Percentiles rank a stretch among this genome's conserved stretches.
phyloP scores from a whole-genome alignment of 106 monocot species.

The Xerophyta viscosa region DNA sequence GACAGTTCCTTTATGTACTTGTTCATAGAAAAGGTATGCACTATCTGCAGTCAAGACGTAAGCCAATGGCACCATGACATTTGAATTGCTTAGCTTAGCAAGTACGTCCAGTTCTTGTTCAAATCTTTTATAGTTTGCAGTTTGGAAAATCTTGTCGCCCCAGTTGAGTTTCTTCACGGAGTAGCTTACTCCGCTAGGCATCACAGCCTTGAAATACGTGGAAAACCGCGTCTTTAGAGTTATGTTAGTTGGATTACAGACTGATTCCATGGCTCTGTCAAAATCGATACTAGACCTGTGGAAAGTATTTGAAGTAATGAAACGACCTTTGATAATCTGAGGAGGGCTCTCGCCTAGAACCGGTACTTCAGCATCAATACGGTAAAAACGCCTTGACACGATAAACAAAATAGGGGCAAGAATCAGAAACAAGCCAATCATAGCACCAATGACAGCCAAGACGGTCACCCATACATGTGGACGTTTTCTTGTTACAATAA shows the following conservation, averaged over 20 bases:
- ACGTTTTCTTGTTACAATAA: neutral
- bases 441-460: neutral
- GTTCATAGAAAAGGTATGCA: constrained; percentile 63
- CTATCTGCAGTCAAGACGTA: constrained; percentile 50
- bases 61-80: constrained; percentile 64
- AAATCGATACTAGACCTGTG: constrained; percentile 47
- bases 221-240: constrained; percentile 49
- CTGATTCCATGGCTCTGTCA: constrained; percentile 40
- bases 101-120: constrained; percentile 37
- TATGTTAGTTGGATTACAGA: constrained; percentile 33
- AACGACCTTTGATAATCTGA: constrained; percentile 26
- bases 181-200: constrained; percentile 51
- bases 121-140: constrained; percentile 34
- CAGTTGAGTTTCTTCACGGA: constrained; percentile 51
- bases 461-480: no score
- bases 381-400: constrained; percentile 20
- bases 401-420: constrained; percentile 14
- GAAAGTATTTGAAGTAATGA: constrained; percentile 31
- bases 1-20: constrained; percentile 37
- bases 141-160: constrained; percentile 46
- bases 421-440: constrained; percentile 18
- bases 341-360: constrained; percentile 16
- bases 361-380: constrained; percentile 23
- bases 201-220: constrained; percentile 50
- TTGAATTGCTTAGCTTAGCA: constrained; percentile 48